A percentile compares a stretch with the other conserved stretches of the same genome.
These are phyloP conservation scores for Xylariaceae sp. DNA, from an alignment of 2,329 filamentous ascomycete species.

Conservation along the genomic window DNA sequence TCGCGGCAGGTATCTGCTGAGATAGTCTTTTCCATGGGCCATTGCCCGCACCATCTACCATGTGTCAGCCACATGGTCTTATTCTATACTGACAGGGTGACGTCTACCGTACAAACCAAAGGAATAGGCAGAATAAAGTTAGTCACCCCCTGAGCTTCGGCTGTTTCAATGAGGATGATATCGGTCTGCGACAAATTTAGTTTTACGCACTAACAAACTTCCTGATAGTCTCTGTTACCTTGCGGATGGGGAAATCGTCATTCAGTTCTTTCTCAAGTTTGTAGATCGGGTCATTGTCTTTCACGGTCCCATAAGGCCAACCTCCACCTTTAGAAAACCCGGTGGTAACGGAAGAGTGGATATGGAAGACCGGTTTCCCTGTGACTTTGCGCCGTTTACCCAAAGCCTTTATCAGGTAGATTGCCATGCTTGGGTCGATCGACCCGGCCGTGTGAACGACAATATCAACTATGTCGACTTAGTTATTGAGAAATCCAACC, in stretches of 20 bases:
- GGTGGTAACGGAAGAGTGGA: slow-evolving; percentile 33
- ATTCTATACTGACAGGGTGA: no score
- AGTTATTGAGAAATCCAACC: slow-evolving; percentile 11
- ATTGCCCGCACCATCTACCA: slow-evolving; percentile 33
- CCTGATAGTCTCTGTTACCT: slow-evolving; percentile 18
- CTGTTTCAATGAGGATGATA: slow-evolving; percentile 28
- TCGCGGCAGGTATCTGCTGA: slow-evolving; percentile 30
- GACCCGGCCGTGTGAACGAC: slow-evolving; percentile 36
- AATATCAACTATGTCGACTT: slow-evolving; percentile 32
- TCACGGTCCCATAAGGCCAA: slow-evolving; percentile 32
- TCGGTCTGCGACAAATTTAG: slow-evolving; percentile 25
- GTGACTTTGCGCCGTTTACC: slow-evolving; percentile 27
- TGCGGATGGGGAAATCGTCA: slow-evolving; percentile 26
- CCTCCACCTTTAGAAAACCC: slow-evolving; percentile 29
- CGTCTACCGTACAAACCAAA: slow-evolving; percentile 28
- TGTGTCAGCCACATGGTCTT: neutral
- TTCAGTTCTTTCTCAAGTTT: slow-evolving; percentile 30
- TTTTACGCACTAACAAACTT: neutral
- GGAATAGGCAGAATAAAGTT: slow-evolving; percentile 31
- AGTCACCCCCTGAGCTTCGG: slow-evolving; percentile 28
- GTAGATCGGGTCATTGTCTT: slow-evolving; percentile 31
- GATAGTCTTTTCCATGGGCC: slow-evolving; percentile 35
- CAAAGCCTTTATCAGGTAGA: slow-evolving; percentile 34
- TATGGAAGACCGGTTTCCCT: slow-evolving; percentile 29
- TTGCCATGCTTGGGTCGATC: slow-evolving; percentile 23